Conservation (phyloP, 1,139 yeast species). For the Zygoascus hellenicus region DNA sequence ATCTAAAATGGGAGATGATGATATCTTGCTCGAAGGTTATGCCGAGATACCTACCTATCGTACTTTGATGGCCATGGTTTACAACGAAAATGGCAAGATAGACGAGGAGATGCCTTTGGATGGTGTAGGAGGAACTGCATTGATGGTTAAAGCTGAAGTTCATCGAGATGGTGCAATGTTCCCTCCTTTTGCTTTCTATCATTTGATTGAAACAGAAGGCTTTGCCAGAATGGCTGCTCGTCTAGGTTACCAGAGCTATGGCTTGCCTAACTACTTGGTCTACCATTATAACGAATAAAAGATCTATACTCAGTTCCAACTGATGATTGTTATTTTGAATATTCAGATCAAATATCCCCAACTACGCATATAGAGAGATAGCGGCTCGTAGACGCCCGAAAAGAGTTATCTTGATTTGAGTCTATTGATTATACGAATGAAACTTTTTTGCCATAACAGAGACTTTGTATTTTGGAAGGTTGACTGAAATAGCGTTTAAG, state of each 20-base stretch:
- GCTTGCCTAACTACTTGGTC: slow-evolving; percentile 90
- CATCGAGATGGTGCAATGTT: slow-evolving; percentile 99
- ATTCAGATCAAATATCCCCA: no score
- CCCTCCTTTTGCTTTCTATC: slow-evolving; percentile 96
- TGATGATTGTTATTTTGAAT: neutral
- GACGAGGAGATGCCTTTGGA: slow-evolving; percentile 67
- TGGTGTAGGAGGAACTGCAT: slow-evolving; percentile 96
- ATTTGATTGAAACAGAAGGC: slow-evolving; percentile 95
- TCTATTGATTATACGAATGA: no score
- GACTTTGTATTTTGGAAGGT: no score
- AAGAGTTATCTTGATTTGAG: no score
- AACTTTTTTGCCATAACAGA: no score
- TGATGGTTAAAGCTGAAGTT: slow-evolving; percentile 91
- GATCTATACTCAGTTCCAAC: neutral
- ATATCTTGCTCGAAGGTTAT: slow-evolving; percentile 86
- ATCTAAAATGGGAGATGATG: slow-evolving; percentile 67
- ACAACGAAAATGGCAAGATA: slow-evolving; percentile 56
- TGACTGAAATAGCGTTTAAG: no score
- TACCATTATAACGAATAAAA: slow-evolving; percentile 46
- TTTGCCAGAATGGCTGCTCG: slow-evolving; percentile 98
- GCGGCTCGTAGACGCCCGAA: no score
- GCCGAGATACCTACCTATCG: slow-evolving; percentile 89
- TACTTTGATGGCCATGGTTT: slow-evolving; percentile 89
- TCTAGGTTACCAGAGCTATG: slow-evolving; percentile 83
- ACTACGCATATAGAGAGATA: no score